Base-by-base conservation (phyloP, 2,329 filamentous ascomycete genomes). In the Monilinia laxa region DNA sequence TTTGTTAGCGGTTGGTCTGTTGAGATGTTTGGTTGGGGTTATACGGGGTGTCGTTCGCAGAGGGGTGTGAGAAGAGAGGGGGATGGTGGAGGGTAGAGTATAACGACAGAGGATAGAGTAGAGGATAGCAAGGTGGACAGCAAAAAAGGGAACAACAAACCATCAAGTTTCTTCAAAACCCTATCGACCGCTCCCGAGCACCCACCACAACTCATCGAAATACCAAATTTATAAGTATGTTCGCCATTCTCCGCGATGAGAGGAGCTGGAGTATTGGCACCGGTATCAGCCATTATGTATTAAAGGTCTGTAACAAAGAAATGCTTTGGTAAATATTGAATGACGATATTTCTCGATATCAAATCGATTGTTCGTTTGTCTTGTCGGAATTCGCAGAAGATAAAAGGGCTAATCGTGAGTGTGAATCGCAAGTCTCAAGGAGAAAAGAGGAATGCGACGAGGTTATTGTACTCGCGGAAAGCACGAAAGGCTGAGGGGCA, bases 141-240 rank as follows among this genome's bases (percentile, higher is more conserved):
- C 45, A 65, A 63, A 35, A 65, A 20, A 56, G 68, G 52, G 62
- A 42, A 38, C 52, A 54, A 70, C 86, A 71, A 77, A 96, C 93
- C 93, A 25, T 96, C 90, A 2, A 96, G 87, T 82, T 92, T 97
- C 83, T 91, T 94, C 71, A 99, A 87, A 56, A 97, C 93, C 63
- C 93, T 87, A 80, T 96, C 91, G 55, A 99, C 85, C 72, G 95
- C 95, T 76, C 93, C 93, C 56, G 93, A 97, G 88, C 95, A 99
- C 79, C 95, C 95, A 77, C 91, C 87, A 82, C 95, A 99, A 84
- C 84, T 90, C 95, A 99, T 99, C 80, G 83, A 84, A 79, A 98
- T 87, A 80, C 93, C 89, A 84, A 98, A 98, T 80, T 95, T 92
- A 90, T 98, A 98, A 73, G 87, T 91, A 83, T 97, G 92, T 56